Evolutionary conservation across 2,329 filamentous ascomycete genomes (phyloP).

Genomic region (Hortaea werneckii): DNA sequence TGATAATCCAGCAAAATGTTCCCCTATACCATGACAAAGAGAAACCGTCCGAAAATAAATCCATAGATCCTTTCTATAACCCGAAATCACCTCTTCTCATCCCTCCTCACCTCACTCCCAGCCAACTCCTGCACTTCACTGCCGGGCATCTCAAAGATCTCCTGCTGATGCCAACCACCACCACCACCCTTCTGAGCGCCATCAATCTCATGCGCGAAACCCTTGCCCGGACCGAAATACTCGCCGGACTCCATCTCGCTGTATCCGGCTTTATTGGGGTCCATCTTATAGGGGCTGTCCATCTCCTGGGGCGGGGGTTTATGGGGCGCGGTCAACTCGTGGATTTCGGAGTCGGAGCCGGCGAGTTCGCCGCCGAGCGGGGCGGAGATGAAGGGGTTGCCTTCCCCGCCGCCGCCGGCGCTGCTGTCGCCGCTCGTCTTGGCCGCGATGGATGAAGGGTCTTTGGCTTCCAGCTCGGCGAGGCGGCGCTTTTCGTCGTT

Average conservation of each 20-base stretch:
- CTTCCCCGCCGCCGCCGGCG: constrained; percentile 1
- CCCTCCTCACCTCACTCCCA: constrained; percentile 1
- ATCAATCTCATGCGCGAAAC: constrained; percentile 15
- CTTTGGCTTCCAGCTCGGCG: constrained; percentile 23
- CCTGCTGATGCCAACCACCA: constrained; percentile 1
- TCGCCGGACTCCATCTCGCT: constrained; percentile 21
- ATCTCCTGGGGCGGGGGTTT: constrained; percentile 20
- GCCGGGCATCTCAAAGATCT: constrained; percentile 20
- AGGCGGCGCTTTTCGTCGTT: constrained; percentile 15
- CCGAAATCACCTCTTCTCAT: constrained; percentile 1
- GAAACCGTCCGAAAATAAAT: too few species aligned
- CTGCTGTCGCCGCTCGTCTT: constrained; percentile 3
- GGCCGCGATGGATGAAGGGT: constrained; percentile 7
- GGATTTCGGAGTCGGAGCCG: constrained; percentile 19
- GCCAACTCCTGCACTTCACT: constrained; percentile 16
- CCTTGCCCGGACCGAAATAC: constrained; percentile 12
- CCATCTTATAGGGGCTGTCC: constrained; percentile 21
- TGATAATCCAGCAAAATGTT: too few species aligned
- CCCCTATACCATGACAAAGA: too few species aligned
- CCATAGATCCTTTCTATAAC: too few species aligned
- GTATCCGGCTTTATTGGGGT: constrained; percentile 25
- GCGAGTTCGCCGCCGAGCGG: constrained; percentile 26
- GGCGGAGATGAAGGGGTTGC: constrained; percentile 16
- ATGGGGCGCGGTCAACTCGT: constrained; percentile 23
- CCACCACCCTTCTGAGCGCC: constrained; percentile 4